Base-by-base conservation (phyloP, 805 yeast genomes). In the Kluyveromyces wickerhamii region DNA sequence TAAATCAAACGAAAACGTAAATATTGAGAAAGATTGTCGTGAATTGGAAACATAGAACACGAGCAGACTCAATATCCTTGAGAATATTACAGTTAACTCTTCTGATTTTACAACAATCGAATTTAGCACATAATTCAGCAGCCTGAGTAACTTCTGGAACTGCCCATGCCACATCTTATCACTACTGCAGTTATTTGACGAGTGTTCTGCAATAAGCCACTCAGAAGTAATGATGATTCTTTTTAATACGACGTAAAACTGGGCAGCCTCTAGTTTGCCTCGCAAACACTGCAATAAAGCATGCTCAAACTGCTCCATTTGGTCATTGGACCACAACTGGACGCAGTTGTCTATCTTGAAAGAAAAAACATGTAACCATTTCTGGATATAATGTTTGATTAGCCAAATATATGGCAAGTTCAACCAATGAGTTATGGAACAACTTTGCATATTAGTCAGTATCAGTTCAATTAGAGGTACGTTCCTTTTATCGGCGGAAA, bases 81-180 rank as follows among this genome's bases (percentile, higher is more conserved):
- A n/a, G 13, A 13, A 3, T 3, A 15, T 8, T 9, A 5, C 17
- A 15, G 9, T 14, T 5, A 33, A 21, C 7, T 21, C 31, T 5
- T 2, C 13, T 4, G 22, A 7, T 2, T 32, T 27, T 11, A 27
- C n/a, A n/a, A 7, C 15, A 5, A 35, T 17, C 8, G 59, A 47
- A 17, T 44, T 40, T 18, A 53, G 46, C 4, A 55, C 38, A 32
- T 47, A 57, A 14, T 46, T 28, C 3, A 48, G 40, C 25, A 52
- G 39, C 32, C 62, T 37, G 16, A 55, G 39, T 2, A 50, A 23
- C 30, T 48, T 48, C 33, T 54, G 54, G 17, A 52, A 52, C 19
- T 36, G 32, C 7, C 46, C 36, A 28, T 49, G 47, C 57, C 59
- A 55, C 13, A 21, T 37, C 16, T 13, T 30, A 15, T 21, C 11